Evolutionary conservation across 495 filamentous ascomycete species (phyloP), one percentile per base, ranked within the genome.

Genomic region (Staphylotrichum tortipilum): DNA sequence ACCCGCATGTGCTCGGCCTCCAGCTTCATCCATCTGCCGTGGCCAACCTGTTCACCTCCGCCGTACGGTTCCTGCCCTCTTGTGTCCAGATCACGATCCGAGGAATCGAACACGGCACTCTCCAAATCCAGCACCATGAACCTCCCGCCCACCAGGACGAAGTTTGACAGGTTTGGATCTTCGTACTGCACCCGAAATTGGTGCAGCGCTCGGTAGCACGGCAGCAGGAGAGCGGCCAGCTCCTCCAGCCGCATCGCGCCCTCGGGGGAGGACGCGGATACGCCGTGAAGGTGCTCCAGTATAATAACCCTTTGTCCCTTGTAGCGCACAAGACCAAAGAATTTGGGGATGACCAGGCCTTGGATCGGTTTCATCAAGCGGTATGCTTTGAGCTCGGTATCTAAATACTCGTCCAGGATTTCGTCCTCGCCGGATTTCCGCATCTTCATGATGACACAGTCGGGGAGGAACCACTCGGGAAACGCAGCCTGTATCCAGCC

Each of bases 191-290:
- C 50, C 12, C 15, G 28, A 35, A 53, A 47, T 24, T 36, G 43
- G 36, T 42, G 28, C 28, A 53, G 43, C 19, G 35, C 43, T 28
- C 29, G 36, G 28, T 47, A 53, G 51, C 38, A 48, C 8, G 30
- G 37, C 39, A 48, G 51, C 31, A 53, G 31, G 23, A 53, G 38
- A 9, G 14, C 9, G 3, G 51, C 48, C 10, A 53, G 38, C 44
- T 53, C 51, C 18, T 53, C 36, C 11, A 48, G 18, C 22, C 10
- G 21, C n/a, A 53, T 38, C 19, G 51, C 37, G 10, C 51, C 44
- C 11, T 31, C 44, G 11, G 51, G 51, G 23, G 29, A 42, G 2
- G 31, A 7, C 7, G 48, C 30, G 8, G 44, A 53, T 8, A 53
- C 38, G 18, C 44, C 51, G 1, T 14, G 30, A 9, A 53, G 30